Base-by-base conservation (phyloP, 257 asterid species). In the Echites panduratus region DNA sequence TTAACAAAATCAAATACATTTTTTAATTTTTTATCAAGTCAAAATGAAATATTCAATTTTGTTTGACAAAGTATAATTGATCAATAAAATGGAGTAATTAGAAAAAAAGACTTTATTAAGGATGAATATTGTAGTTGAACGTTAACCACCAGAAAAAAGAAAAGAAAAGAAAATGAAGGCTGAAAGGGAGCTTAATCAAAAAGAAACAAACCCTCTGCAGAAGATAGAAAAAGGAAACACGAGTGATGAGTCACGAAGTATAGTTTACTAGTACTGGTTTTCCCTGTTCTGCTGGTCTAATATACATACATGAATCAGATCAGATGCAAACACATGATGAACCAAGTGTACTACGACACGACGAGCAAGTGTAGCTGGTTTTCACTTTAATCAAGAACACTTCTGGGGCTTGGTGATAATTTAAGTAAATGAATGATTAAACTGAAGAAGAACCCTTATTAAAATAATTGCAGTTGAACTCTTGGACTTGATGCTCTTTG, bases 401-500 rank as follows among this genome's bases (percentile, higher is more conserved):
- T 71, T 85, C 82, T 81, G 56, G 84, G 86, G 73, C 41, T 79
- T 73, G 75, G 73, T 73, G 83, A 77, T 45, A 77, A 13, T 65
- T 38, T 77, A 82, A 76, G 69, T 27, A 72, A 66, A 52, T 54
- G 20, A 53, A 73, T 82, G 78, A 82, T 79, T 78, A 76, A 74
- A n/a, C n/a, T 32, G 38, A 32, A 32, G 38, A 32, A 78, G 64
- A 53, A 13, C 44, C 20, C 24, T 68, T 76, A 74, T 32, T 69
- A 73, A 83, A 27, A 32, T 26, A 72, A 80, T 66, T 22, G 47
- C 19, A 4, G 50, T 54, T 77, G 47, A 26, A 54, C 26, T 73
- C 88, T 87, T 73, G 96, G 82, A 73, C 66, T 77, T 77, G 81
- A 80, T 79, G 85, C 74, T 70, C 67, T 70, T 87, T 84, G 85